A percentile compares a stretch with the other conserved stretches of the same genome.
Conservation (phyloP, 805 yeast genomes). For the Candida hispaniensis region DNA sequence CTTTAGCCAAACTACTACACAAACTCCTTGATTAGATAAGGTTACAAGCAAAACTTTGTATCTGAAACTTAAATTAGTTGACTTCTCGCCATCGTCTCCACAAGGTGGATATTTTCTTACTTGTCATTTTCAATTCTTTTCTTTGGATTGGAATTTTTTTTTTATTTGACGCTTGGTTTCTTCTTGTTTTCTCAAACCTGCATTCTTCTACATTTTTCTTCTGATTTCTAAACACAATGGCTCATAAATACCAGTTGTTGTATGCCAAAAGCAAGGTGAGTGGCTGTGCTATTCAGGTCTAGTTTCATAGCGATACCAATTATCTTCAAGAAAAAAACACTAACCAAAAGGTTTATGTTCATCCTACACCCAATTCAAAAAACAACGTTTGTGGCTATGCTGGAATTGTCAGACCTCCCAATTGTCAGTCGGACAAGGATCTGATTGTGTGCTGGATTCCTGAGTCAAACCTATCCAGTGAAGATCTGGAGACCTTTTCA, state of each 20-base stretch:
- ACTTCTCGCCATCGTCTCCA: too few species aligned
- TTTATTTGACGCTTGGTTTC: too few species aligned
- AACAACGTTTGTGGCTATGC: slow-evolving; percentile 79
- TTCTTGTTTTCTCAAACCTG: too few species aligned
- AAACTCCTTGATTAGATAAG: too few species aligned
- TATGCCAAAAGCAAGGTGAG: slow-evolving; percentile 15
- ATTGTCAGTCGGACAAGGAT: slow-evolving; percentile 38
- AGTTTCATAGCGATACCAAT: not conserved
- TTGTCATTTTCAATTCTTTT: too few species aligned
- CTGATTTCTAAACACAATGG: slow-evolving; percentile 12
- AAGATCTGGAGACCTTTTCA: slow-evolving; percentile 39
- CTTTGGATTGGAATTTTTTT: too few species aligned
- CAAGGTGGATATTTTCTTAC: too few species aligned
- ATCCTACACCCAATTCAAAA: slow-evolving; percentile 59
- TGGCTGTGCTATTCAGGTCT: not conserved
- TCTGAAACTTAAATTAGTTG: too few species aligned
- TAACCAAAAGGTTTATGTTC: slow-evolving; percentile 55
- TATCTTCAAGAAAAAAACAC: not conserved
- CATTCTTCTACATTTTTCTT: slow-evolving; percentile 13
- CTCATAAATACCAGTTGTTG: slow-evolving; percentile 15
- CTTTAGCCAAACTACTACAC: too few species aligned
- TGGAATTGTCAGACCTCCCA: slow-evolving; percentile 47
- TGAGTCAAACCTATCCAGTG: slow-evolving; percentile 30
- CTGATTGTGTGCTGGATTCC: slow-evolving; percentile 61
- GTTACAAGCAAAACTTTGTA: too few species aligned